A percentile compares a stretch with the other conserved stretches of the same genome.
phyloP scores from a whole-genome alignment of 768 basidiomycete genomes.

The Lactifluus rugatus region DNA sequence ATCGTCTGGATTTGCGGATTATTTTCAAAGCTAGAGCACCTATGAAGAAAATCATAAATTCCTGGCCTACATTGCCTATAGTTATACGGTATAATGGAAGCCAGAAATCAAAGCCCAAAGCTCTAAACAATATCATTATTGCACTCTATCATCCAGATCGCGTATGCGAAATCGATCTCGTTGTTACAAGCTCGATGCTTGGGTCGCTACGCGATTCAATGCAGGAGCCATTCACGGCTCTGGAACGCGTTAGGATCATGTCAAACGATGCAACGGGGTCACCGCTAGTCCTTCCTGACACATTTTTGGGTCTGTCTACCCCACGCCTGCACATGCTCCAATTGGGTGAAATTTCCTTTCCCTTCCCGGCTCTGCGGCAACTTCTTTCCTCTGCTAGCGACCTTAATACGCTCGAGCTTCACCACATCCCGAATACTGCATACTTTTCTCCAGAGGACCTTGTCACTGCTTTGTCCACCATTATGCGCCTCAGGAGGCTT shows the following conservation, averaged over 20 bases:
- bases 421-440: not conserved
- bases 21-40: not conserved
- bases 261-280: constrained; percentile 28
- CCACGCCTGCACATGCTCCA: not conserved
- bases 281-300: constrained; percentile 21
- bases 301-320: not conserved
- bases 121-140: not conserved
- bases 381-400: not conserved
- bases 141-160: not conserved
- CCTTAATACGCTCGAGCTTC: not conserved
- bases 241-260: constrained; percentile 15
- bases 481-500: not conserved
- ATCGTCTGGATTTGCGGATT: not conserved
- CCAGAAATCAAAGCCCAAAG: not conserved
- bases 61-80: not conserved
- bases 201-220: constrained; percentile 23
- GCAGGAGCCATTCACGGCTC: constrained; percentile 21
- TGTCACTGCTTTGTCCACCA: not conserved
- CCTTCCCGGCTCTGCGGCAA: not conserved
- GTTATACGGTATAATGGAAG: not conserved
- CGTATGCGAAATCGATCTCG: not conserved
- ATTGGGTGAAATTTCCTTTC: not conserved
- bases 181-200: not conserved
- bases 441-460: not conserved
- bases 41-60: not conserved